These are phyloP conservation scores for Populus nigra DNA, from an alignment of 345 rosid species.

Conservation along the genomic window DNA sequence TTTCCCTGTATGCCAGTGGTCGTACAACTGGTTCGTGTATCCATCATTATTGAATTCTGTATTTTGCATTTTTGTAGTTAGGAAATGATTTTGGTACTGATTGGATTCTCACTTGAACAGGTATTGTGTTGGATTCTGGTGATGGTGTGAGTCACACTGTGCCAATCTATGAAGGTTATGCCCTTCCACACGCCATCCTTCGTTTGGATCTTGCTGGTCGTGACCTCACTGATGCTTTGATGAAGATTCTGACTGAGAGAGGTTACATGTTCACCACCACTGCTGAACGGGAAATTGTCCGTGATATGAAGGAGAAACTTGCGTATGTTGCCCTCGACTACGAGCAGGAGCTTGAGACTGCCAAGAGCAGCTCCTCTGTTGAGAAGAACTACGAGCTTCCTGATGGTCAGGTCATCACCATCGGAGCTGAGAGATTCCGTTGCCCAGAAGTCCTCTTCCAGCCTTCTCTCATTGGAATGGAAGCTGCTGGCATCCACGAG, in stretches of 20 bases:
- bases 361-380: conserved; percentile 60
- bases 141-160: conserved; percentile 71
- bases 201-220: conserved; percentile 64
- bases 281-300: conserved; percentile 83
- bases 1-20: conserved; percentile 61
- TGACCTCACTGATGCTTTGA: conserved; percentile 60
- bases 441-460: conserved; percentile 71
- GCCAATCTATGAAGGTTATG: conserved; percentile 63
- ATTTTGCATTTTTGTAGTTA: too few relatives aligned
- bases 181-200: conserved; percentile 61
- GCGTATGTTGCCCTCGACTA: conserved; percentile 62
- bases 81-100: background rate
- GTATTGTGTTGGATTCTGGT: conserved; percentile 73
- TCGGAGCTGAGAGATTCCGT: conserved; percentile 68
- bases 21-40: conserved; percentile 56
- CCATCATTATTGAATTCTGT: background rate
- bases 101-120: conserved; percentile 21
- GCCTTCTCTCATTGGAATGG: conserved; percentile 65
- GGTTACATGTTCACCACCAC: conserved; percentile 71
- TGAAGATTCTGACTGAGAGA: conserved; percentile 63
- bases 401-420: conserved; percentile 59
- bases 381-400: conserved; percentile 67
- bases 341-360: conserved; percentile 58
- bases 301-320: conserved; percentile 81
- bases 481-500: conserved; percentile 64